A percentile compares a stretch with the other conserved stretches of the same genome.
phyloP scores from a whole-genome alignment of 2,329 filamentous ascomycete genomes.

The Xylariomycetidae sp. region DNA sequence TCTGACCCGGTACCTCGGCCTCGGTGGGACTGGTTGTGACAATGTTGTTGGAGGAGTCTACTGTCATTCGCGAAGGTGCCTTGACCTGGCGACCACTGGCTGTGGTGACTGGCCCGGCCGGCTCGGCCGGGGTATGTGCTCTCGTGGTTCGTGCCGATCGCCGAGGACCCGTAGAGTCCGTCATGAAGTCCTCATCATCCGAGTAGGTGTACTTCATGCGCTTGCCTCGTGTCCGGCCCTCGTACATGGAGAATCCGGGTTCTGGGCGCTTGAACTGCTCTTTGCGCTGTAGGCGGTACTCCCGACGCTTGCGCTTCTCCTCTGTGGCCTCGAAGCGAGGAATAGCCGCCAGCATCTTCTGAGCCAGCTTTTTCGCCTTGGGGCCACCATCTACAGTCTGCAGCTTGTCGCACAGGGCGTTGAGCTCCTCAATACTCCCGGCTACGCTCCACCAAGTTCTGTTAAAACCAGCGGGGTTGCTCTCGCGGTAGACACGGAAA shows the following conservation, averaged over 20 bases:
- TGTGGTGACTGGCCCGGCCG: constrained; percentile 58
- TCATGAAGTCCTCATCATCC: constrained; percentile 70
- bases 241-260: constrained; percentile 86
- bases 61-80: constrained; percentile 60
- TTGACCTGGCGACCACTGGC: constrained; percentile 83
- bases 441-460: constrained; percentile 90
- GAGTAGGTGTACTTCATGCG: constrained; percentile 95
- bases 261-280: constrained; percentile 84
- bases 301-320: constrained; percentile 90
- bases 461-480: constrained; percentile 70
- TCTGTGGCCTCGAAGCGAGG: constrained; percentile 90
- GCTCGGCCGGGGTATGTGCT: constrained; percentile 65
- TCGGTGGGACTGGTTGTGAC: constrained; percentile 35
- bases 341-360: constrained; percentile 72
- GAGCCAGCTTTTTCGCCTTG: constrained; percentile 70
- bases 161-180: constrained; percentile 54
- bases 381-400: constrained; percentile 71
- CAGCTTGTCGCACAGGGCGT: constrained; percentile 68
- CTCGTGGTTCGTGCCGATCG: constrained; percentile 70
- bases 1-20: constrained; percentile 27
- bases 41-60: constrained; percentile 45
- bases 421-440: constrained; percentile 82
- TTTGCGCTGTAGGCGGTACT: constrained; percentile 81
- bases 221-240: constrained; percentile 93
- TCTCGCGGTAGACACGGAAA: constrained; percentile 91